A percentile compares a stretch with the other conserved stretches of the same genome.
Conservation (phyloP, 192 early-diverging fungal genomes). For the Coemansia asiatica region DNA sequence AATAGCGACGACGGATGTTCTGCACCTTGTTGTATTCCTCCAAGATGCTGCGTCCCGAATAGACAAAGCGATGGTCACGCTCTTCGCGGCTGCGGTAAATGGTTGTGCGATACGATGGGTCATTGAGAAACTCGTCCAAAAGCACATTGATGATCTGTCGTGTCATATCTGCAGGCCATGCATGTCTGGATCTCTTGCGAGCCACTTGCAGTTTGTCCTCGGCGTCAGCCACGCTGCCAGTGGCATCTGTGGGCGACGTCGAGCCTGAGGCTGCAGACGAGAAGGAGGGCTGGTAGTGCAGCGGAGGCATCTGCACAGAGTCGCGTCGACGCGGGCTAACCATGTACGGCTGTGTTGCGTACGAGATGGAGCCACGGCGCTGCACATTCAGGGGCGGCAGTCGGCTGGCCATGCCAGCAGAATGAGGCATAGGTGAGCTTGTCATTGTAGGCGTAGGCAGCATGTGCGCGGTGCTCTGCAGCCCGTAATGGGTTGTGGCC, state of each 20-base stretch:
- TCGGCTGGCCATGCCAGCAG: neutral
- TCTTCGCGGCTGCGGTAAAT: slow-evolving; percentile 54
- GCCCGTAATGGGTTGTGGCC: neutral
- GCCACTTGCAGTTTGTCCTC: slow-evolving; percentile 13
- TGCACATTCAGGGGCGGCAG: neutral
- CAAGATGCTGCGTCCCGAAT: slow-evolving; percentile 38
- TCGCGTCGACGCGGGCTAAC: neutral
- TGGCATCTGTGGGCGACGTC: slow-evolving; percentile 4
- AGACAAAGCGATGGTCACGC: slow-evolving; percentile 38
- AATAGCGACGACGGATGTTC: slow-evolving; percentile 43
- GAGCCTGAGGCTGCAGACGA: neutral
- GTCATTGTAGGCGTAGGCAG: neutral
- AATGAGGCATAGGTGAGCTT: neutral
- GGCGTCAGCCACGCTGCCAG: neutral
- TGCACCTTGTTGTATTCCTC: slow-evolving; percentile 55
- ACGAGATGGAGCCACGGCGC: neutral
- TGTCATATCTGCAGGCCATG: slow-evolving; percentile 47
- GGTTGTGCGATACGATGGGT: slow-evolving; percentile 40
- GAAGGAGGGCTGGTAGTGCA: neutral
- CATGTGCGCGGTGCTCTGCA: slow-evolving; percentile 3
- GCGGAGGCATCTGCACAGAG: slow-evolving; percentile 4
- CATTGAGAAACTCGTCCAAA: slow-evolving; percentile 42
- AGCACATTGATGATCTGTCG: slow-evolving; percentile 51
- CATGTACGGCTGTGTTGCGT: neutral
- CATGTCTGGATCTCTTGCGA: slow-evolving; percentile 50